A percentile compares a stretch with the other conserved stretches of the same genome.
Conservation (phyloP, 164 flowering plant genomes). For the Pachysandra terminalis region DNA sequence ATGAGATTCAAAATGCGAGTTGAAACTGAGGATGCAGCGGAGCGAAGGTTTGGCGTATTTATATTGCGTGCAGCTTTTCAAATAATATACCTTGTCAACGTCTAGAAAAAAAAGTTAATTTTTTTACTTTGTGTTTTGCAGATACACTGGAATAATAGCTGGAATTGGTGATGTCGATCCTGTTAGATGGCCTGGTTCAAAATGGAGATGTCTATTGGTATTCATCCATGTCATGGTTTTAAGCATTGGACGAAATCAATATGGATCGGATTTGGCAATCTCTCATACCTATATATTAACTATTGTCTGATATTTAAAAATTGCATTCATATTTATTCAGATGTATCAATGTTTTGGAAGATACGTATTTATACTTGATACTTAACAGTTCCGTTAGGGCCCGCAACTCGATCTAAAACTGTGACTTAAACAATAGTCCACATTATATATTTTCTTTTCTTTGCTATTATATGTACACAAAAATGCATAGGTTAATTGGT, state of each 20-base stretch:
- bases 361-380: too few relatives aligned
- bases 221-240: slow-evolving; percentile 14
- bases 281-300: too few relatives aligned
- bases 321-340: too few relatives aligned
- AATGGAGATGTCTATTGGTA: slow-evolving; percentile 89
- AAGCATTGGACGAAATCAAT: neutral
- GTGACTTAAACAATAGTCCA: too few relatives aligned
- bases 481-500: too few relatives aligned
- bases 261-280: too few relatives aligned
- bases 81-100: neutral
- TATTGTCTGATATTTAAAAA: too few relatives aligned
- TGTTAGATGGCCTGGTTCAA: slow-evolving; percentile 79
- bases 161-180: slow-evolving; percentile 83
- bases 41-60: slow-evolving; percentile 55
- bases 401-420: too few relatives aligned
- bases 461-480: too few relatives aligned
- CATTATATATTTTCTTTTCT: too few relatives aligned
- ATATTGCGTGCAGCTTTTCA: neutral
- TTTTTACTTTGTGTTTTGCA: slow-evolving; percentile 23
- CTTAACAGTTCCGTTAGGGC: too few relatives aligned
- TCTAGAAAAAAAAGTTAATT: neutral
- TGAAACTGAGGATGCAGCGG: slow-evolving; percentile 90
- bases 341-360: too few relatives aligned
- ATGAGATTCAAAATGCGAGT: slow-evolving; percentile 82
- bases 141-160: slow-evolving; percentile 70